Evolutionary conservation across 2,329 filamentous ascomycete species (phyloP).

Genomic region (Xylaria sp.): DNA sequence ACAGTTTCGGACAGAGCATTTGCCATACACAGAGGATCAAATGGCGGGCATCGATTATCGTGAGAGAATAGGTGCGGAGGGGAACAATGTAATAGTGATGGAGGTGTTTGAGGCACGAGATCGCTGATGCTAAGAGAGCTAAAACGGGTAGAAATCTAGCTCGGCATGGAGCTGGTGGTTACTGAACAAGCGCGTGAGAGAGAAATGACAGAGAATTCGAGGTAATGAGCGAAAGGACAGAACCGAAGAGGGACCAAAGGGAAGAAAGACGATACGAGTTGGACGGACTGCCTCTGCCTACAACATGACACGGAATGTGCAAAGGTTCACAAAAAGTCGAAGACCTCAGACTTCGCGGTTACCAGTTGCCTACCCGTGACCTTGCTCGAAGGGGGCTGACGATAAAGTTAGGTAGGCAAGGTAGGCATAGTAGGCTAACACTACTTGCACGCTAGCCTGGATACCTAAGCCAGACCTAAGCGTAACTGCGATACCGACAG

Average conservation of each 20-base stretch:
- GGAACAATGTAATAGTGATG: neutral
- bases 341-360: too few relatives aligned
- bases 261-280: constrained; percentile 8
- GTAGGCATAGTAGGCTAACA: too few relatives aligned
- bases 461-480: too few relatives aligned
- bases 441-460: too few relatives aligned
- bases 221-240: neutral
- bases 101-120: neutral
- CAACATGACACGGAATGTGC: neutral
- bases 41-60: neutral
- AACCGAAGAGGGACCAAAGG: neutral
- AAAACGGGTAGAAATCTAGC: neutral
- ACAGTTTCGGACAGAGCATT: neutral
- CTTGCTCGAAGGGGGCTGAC: too few relatives aligned
- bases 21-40: neutral
- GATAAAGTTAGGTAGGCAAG: too few relatives aligned
- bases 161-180: neutral
- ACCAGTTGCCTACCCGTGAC: too few relatives aligned
- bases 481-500: too few relatives aligned
- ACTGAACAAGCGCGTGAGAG: neutral
- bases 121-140: constrained; percentile 1
- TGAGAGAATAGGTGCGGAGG: neutral
- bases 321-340: too few relatives aligned
- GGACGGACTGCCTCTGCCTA: constrained; percentile 15
- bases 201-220: neutral